These are phyloP conservation scores for Taxillus chinensis DNA, from an alignment of 164 flowering plant species.

Conservation along the genomic window DNA sequence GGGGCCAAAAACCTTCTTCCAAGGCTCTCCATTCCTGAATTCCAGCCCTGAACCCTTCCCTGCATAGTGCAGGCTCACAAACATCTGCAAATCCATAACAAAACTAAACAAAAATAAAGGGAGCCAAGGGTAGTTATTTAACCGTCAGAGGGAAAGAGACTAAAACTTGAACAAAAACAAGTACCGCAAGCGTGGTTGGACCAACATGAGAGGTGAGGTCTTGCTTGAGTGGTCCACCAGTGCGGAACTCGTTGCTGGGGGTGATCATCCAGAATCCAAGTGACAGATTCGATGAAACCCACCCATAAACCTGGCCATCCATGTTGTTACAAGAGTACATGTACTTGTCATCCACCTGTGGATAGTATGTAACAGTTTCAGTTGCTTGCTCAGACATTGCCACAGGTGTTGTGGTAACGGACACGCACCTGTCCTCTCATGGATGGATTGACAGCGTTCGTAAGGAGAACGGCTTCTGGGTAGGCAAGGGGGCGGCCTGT, in stretches of 20 bases:
- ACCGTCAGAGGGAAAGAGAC: background rate
- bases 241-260: constrained; percentile 38
- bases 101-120: background rate
- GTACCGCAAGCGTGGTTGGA: constrained; percentile 33
- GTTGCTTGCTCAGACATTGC: no score
- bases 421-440: constrained; percentile 34
- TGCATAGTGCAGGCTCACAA: constrained; percentile 27
- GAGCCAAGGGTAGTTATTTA: background rate
- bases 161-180: background rate
- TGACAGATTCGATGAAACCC: constrained; percentile 24
- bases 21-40: constrained; percentile 26
- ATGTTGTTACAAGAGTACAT: constrained; percentile 35
- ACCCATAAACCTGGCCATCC: constrained; percentile 41
- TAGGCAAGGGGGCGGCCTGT: constrained; percentile 31
- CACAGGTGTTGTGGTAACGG: no score
- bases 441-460: constrained; percentile 22
- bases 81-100: background rate
- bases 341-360: constrained; percentile 57
- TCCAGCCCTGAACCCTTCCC: constrained; percentile 12
- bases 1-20: constrained; percentile 43
- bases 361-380: no score
- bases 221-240: constrained; percentile 44
- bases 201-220: constrained; percentile 53
- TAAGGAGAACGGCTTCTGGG: constrained; percentile 45
- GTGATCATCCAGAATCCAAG: constrained; percentile 47